A percentile compares a stretch with the other conserved stretches of the same genome.
Conservation (phyloP, 2,329 filamentous ascomycete genomes). For the Colletotrichum brevisporum region DNA sequence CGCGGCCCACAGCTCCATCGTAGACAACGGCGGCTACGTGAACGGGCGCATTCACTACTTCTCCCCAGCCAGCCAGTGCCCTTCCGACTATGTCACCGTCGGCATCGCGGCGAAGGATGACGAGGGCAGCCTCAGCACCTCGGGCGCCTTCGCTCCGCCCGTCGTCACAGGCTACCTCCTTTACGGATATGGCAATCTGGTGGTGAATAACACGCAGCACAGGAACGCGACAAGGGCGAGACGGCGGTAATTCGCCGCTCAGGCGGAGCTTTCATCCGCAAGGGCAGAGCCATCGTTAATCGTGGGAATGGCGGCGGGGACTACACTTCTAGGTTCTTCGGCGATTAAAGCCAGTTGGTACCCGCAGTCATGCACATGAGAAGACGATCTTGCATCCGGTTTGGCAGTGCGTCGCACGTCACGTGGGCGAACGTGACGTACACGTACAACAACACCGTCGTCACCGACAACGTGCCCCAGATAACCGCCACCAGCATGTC, state of each 20-base stretch:
- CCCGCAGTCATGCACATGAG: too few relatives aligned
- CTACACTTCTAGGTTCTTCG: too few relatives aligned
- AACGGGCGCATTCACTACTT: slow-evolving; percentile 40
- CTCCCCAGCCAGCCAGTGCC: slow-evolving; percentile 46
- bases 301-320: too few relatives aligned
- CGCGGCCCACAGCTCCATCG: not conserved
- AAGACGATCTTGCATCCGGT: slow-evolving; percentile 1
- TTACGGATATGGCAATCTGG: too few relatives aligned
- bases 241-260: slow-evolving; percentile 28
- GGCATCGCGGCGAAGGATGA: slow-evolving; percentile 38
- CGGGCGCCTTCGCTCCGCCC: slow-evolving; percentile 17
- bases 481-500: not conserved
- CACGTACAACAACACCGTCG: slow-evolving; percentile 26
- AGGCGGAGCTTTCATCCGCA: slow-evolving; percentile 7
- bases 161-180: not conserved
- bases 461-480: not conserved
- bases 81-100: slow-evolving; percentile 45
- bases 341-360: too few relatives aligned
- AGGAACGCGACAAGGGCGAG: not conserved
- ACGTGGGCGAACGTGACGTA: slow-evolving; percentile 11
- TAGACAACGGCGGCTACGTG: not conserved
- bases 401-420: not conserved
- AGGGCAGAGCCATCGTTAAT: too few relatives aligned
- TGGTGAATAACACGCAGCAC: too few relatives aligned
- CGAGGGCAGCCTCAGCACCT: slow-evolving; percentile 17